Evolutionary conservation across 352 stramenopile genomes (phyloP), one percentile per base, ranked within the genome.

Genomic region (Globisporangium mamillatum): DNA sequence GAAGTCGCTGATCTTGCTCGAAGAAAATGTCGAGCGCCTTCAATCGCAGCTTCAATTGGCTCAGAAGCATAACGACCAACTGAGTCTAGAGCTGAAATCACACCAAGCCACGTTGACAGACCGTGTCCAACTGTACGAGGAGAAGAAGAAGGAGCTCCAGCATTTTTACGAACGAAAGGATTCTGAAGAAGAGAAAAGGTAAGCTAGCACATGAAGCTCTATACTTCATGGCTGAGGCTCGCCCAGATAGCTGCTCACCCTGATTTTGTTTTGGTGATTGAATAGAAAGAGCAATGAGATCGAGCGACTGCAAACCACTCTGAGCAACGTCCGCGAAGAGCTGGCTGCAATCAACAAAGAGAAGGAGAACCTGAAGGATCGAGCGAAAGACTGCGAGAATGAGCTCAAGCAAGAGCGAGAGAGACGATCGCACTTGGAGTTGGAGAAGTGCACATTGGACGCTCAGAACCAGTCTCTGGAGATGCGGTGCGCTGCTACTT

Each of bases 81-180:
- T 93, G 22, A 75, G 79, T 60, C 53, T 90, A 32, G 80, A 91
- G 22, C 57, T 93, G n/a, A 84, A 84, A 22, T 70, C 78, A 1
- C 74, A 88, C 25, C 73, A 90, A 71, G 66, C 72, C 10, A 77
- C 69, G 0, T 68, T 89, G 69, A 67, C 76, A 5, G 77, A 89
- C 27, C 77, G 85, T 54, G 76, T 78, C 10, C 74, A 80, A 44
- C 68, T 81, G 9, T 91, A 87, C 64, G 78, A 90, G 38, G 79
- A 91, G 32, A 88, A 84, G 52, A 91, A 85, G 53, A 80, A 90
- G 34, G 82, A 91, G 27, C 64, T 92, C 25, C 71, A 89, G 69
- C 63, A 81, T 12, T 89, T 90, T 53, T 88, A 86, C 64, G 70
- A 86, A 41, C 79, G 79, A 41, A 90, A 88, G 34, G 72, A 81